Conservation (phyloP, 1,139 yeast genomes). For the Arxiozyma slooffiae region DNA sequence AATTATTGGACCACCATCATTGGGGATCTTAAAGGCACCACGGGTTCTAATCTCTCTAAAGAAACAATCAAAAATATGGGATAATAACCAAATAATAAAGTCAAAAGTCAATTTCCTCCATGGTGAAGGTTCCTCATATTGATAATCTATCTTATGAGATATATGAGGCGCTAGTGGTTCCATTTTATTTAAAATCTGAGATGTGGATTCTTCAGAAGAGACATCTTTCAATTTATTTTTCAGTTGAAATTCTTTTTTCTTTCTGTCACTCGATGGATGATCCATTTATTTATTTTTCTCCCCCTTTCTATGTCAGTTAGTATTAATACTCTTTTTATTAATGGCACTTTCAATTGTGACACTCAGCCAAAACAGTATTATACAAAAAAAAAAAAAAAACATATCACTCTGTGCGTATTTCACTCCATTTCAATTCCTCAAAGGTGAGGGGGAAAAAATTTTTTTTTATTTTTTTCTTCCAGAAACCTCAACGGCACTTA, state of each 20-base stretch:
- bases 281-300: slow-evolving; percentile 22
- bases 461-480: too few relatives aligned
- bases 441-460: too few relatives aligned
- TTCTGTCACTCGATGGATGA: slow-evolving; percentile 4
- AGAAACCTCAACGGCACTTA: too few relatives aligned
- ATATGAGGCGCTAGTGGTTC: not conserved
- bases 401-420: too few relatives aligned
- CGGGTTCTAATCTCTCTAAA: slow-evolving; percentile 62
- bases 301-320: too few relatives aligned
- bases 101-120: slow-evolving; percentile 10
- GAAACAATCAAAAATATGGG: slow-evolving; percentile 30
- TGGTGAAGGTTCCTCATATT: slow-evolving; percentile 8
- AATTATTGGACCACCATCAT: slow-evolving; percentile 44
- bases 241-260: not conserved
- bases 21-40: slow-evolving; percentile 59
- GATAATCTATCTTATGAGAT: not conserved
- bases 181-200: not conserved
- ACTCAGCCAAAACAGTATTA: too few relatives aligned
- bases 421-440: too few relatives aligned
- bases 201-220: not conserved
- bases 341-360: too few relatives aligned
- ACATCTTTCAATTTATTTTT: not conserved
- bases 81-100: slow-evolving; percentile 8
- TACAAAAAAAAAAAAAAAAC: too few relatives aligned
- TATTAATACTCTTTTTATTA: too few relatives aligned